Percentiles rank a stretch among this genome's conserved stretches.
phyloP scores from a whole-genome alignment of 2,329 filamentous ascomycete species.

The Phyllosticta capitalensis region DNA sequence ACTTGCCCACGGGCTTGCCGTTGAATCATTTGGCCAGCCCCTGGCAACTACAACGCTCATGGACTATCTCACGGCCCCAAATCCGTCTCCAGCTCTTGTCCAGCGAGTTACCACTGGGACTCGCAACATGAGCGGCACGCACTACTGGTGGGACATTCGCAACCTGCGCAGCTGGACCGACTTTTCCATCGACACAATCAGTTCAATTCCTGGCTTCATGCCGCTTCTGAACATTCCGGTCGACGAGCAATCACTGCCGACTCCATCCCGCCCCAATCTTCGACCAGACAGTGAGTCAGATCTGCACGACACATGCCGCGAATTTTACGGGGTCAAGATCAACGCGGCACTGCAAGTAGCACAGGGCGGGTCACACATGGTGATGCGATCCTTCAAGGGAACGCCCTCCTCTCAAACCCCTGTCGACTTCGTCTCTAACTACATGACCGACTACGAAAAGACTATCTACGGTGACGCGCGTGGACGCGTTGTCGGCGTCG shows the following conservation, averaged over 20 bases:
- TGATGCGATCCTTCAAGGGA: constrained; percentile 43
- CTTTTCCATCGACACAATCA: constrained; percentile 65
- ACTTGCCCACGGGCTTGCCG: constrained; percentile 30
- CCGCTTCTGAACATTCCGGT: constrained; percentile 57
- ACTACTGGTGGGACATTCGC: constrained; percentile 95
- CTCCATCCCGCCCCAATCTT: constrained; percentile 44
- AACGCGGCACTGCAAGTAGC: constrained; percentile 75
- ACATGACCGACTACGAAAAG: constrained; percentile 43
- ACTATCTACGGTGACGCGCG: constrained; percentile 38
- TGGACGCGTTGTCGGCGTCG: constrained; percentile 68
- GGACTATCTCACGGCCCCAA: constrained; percentile 66
- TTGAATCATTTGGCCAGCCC: constrained; percentile 26
- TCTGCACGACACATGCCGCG: constrained; percentile 65
- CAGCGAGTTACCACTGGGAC: constrained; percentile 64
- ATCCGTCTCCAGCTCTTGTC: constrained; percentile 74
- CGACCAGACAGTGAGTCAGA: constrained; percentile 70
- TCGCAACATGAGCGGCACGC: constrained; percentile 56
- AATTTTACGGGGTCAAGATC: constrained; percentile 75
- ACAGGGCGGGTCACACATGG: constrained; percentile 54
- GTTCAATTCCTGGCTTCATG: constrained; percentile 61
- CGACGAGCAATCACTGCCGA: constrained; percentile 51
- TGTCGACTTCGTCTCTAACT: constrained; percentile 55
- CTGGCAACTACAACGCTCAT: constrained; percentile 57
- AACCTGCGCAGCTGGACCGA: constrained; percentile 75
- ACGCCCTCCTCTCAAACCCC: constrained; percentile 30